Evolutionary conservation across 352 stramenopile genomes (phyloP), one percentile per base, ranked within the genome.

Genomic region (Globisporangium iwayamae): DNA sequence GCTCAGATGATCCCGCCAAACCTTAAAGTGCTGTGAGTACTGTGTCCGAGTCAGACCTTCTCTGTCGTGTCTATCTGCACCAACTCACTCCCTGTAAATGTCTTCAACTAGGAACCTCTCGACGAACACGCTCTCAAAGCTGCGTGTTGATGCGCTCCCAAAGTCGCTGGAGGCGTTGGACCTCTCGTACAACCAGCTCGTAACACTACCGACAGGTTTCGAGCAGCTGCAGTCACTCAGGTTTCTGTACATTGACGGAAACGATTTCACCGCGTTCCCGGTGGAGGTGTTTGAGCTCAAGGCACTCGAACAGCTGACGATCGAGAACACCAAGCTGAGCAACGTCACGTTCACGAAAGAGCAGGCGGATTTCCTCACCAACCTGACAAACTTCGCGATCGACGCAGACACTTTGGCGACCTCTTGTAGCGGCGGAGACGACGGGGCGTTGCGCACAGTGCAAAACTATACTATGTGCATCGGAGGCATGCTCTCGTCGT

Each of bases 391-490:
- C n/a, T 79, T 82, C 46, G 43, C 39, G 0, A 71, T 82, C 54
- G 67, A 78, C 52, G 34, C 65, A 18, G 50, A 54, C 6, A 56
- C 43, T 2, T 62, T 82, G 28, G 61, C 65, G 25, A 78, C 69
- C 0, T 57, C 46, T 8, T 82, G 74, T 16, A 22, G 10, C 20
- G 28, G 10, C 20, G 28, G 16, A 9, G 14, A 8, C 7, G 50
- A 25, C 18, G 56, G 62, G 0, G 18, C 34, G 5, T 52, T 64
- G 0, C 36, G 48, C 0, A 18, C 47, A 25, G 66, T 77, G 18
- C 61, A 62, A 8, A 59, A 56, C 25, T 77, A 77, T 50, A 62
- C n/a, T 6, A 62, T 79, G 9, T 82, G 74, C 34, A 28, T 78
- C 20, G 43, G 28, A 1, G 55, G 64, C 1, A 28, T 25, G 5